Percentiles rank a stretch among this genome's conserved stretches.
Conservation (phyloP, 768 basidiomycete genomes). For the Boletus huronensis region DNA sequence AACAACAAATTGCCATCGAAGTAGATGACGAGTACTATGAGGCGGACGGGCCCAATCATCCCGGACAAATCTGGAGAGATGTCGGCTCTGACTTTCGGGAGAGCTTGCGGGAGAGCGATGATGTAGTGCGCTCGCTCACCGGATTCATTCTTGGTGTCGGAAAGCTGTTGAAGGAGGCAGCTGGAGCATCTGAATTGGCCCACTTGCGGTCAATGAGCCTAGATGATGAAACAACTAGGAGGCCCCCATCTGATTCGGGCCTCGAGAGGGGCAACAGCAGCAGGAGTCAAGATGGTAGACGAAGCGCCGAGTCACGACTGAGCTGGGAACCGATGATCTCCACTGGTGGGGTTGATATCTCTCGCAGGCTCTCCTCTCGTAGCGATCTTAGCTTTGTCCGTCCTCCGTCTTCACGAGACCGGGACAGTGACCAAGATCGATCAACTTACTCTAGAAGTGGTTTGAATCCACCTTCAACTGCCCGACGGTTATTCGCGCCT, state of each 20-base stretch:
- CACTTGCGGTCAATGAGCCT: slow-evolving; percentile 52
- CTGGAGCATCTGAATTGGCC: slow-evolving; percentile 30
- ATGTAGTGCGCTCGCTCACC: slow-evolving; percentile 73
- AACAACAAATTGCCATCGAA: slow-evolving; percentile 74
- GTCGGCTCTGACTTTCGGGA: slow-evolving; percentile 75
- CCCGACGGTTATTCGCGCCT: slow-evolving; percentile 55
- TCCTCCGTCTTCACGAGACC: slow-evolving; percentile 26
- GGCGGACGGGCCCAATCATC: slow-evolving; percentile 30
- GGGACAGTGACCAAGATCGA: slow-evolving; percentile 29
- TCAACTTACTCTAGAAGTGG: slow-evolving; percentile 22
- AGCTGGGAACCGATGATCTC: slow-evolving; percentile 41
- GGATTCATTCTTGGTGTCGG: slow-evolving; percentile 75
- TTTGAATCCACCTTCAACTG: slow-evolving; percentile 29
- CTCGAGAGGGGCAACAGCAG: slow-evolving; percentile 39
- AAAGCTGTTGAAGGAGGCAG: slow-evolving; percentile 58
- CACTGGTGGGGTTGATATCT: slow-evolving; percentile 21
- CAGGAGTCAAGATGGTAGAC: slow-evolving; percentile 53
- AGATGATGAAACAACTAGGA: slow-evolving; percentile 44
- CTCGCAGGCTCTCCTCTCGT: slow-evolving; percentile 27
- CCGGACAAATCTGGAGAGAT: slow-evolving; percentile 61
- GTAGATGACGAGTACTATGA: slow-evolving; percentile 46
- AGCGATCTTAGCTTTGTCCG: slow-evolving; percentile 21
- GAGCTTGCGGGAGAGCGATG: slow-evolving; percentile 67
- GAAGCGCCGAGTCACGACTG: slow-evolving; percentile 46
- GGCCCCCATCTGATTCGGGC: slow-evolving; percentile 33